Evolutionary conservation across 2,329 filamentous ascomycete species (phyloP).

Genomic region (Tricladium varicosporioides): DNA sequence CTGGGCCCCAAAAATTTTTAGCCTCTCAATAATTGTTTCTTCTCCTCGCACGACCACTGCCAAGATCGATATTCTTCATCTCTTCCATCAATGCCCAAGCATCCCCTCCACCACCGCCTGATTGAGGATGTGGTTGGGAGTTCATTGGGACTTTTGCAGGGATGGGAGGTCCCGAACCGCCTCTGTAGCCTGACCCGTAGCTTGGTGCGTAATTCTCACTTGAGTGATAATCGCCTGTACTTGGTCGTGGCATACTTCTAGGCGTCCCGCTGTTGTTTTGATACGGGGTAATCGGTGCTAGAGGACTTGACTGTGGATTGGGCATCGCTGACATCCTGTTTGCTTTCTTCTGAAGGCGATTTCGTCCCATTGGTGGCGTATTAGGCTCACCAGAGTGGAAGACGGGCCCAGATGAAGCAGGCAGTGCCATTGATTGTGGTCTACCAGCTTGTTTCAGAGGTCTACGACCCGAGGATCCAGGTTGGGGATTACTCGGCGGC

Average conservation of each 20-base stretch:
- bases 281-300: conserved; percentile 30
- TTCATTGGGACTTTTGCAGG: conserved; percentile 68
- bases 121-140: conserved; percentile 24
- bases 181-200: conserved; percentile 33
- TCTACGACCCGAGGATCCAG: conserved; percentile 46
- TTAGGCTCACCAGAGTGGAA: conserved; percentile 34
- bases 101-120: conserved; percentile 36
- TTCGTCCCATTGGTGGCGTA: conserved; percentile 45
- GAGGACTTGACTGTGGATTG: conserved; percentile 27
- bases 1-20: too few relatives aligned
- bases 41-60: conserved; percentile 47
- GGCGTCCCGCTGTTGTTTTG: conserved; percentile 29
- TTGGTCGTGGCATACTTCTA: conserved; percentile 25
- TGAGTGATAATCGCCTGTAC: conserved; percentile 27
- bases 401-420: conserved; percentile 13
- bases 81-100: conserved; percentile 67
- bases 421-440: conserved; percentile 44
- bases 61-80: conserved; percentile 66
- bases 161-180: conserved; percentile 51
- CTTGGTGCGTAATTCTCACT: conserved; percentile 30
- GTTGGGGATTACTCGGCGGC: conserved; percentile 51
- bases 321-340: conserved; percentile 30
- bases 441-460: conserved; percentile 50
- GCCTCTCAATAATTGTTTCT: conserved; percentile 19
- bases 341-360: conserved; percentile 63